A percentile compares a stretch with the other conserved stretches of the same genome.
Conservation (phyloP, 2,329 filamentous ascomycete genomes). For the Alternaria gaisen region DNA sequence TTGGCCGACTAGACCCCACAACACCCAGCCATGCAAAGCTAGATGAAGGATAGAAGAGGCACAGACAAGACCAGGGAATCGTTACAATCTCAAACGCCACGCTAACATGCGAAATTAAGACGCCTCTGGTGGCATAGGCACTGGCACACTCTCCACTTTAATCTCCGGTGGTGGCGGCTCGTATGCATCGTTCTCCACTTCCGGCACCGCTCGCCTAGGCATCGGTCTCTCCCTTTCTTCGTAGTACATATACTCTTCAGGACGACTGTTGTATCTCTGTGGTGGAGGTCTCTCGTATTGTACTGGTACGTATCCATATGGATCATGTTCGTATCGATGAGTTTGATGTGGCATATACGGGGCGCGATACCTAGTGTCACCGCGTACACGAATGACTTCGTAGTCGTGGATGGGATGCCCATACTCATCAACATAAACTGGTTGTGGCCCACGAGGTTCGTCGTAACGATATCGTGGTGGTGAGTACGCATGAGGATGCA, state of each 20-base stretch:
- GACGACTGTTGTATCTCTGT: conserved; percentile 36
- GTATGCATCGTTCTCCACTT: conserved; percentile 36
- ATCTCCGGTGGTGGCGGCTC: conserved; percentile 36
- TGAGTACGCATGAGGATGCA: conserved; percentile 34
- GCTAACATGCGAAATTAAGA: neutral
- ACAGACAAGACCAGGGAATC: neutral
- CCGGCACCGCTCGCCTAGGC: conserved; percentile 25
- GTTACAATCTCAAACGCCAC: neutral
- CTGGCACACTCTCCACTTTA: conserved; percentile 36
- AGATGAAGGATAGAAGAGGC: neutral
- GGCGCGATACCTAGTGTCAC: conserved; percentile 28
- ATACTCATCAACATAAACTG: conserved; percentile 46
- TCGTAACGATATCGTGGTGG: conserved; percentile 45
- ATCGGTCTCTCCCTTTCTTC: conserved; percentile 41
- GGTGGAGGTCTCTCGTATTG: conserved; percentile 39
- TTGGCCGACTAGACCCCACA: neutral
- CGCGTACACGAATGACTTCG: conserved; percentile 44
- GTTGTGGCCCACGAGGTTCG: conserved; percentile 37
- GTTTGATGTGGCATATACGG: conserved; percentile 25
- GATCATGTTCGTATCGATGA: conserved; percentile 40
- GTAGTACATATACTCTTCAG: conserved; percentile 43
- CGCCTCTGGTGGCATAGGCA: conserved; percentile 23
- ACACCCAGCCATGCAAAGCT: conserved; percentile 2
- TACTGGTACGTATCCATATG: conserved; percentile 41
- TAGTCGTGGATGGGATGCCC: conserved; percentile 42